Base-by-base conservation (phyloP, 495 filamentous ascomycete genomes). In the Penicillium pancosmium region DNA sequence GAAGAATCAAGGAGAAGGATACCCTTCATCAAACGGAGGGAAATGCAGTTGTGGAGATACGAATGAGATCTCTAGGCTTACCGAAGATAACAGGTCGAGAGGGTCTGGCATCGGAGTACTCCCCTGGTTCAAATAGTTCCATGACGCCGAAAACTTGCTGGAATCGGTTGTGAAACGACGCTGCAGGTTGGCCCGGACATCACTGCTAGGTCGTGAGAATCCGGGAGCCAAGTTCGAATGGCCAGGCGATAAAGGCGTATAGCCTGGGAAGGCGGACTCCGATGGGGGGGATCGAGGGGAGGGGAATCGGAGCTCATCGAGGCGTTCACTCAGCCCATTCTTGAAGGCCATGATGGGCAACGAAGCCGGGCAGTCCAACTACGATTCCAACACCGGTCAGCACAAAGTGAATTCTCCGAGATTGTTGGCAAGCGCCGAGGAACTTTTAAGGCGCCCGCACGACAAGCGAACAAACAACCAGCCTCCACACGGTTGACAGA, bases 101-200 rank as follows among this genome's bases (percentile, higher is more conserved):
- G 81, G 74, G 57, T 89, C 87, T 56, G 81, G 76, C 38, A 75
- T 70, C 59, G 80, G 78, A 52, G 79, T 67, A 49, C 81, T 68
- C 60, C 83, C 77, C 74, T 87, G 82, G 47, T 82, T 86, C 71
- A 95, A 82, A 57, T 89, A 86, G 50, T 83, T 88, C 79, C 93
- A 81, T 53, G 65, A 66, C 65, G 88, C 90, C 61, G 91, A 89
- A 73, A 95, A 80, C 75, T 89, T 90, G 67, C 91, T 90, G 55
- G 91, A 89, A 66, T 94, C 91, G 27, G 92, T 94, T 55, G 94
- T 98, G 79, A 97, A 97, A 59, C 94, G 88, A 72, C 94, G 89
- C 73, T 92, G 91, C 62, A 96, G 78, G 61, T 86, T 87, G 43
- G 82, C 81, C 72, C 92, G 84, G 52, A 82, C 80, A 62, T 91